These are phyloP conservation scores for Ganoderma lingzhi DNA, from an alignment of 1,284 basidiomycete species.

Conservation along the genomic window DNA sequence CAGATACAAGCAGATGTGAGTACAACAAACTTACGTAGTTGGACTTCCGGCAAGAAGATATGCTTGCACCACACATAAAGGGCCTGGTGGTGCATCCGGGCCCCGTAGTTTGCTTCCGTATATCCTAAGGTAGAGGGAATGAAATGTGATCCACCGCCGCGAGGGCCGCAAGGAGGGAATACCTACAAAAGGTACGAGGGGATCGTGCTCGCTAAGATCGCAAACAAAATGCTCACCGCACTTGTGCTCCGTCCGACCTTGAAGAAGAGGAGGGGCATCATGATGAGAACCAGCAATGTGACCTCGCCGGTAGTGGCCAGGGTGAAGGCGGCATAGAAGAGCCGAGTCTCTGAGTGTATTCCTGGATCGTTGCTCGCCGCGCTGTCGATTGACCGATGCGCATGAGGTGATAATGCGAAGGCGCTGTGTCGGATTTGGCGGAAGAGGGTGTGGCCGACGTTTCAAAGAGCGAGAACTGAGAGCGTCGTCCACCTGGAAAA, in stretches of 20 bases:
- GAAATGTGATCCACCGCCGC: neutral
- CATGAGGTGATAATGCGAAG: neutral
- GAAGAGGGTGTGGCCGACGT: neutral
- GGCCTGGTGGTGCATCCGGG: slow-evolving; percentile 25
- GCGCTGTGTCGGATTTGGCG: neutral
- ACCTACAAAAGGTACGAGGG: slow-evolving; percentile 33
- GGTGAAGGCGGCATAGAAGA: slow-evolving; percentile 32
- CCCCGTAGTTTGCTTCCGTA: slow-evolving; percentile 27
- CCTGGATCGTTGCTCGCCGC: slow-evolving; percentile 27
- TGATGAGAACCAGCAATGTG: slow-evolving; percentile 29
- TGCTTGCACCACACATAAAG: slow-evolving; percentile 34
- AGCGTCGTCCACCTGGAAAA: neutral
- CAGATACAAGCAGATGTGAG: neutral
- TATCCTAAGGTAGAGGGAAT: slow-evolving; percentile 17
- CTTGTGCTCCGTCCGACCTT: slow-evolving; percentile 25
- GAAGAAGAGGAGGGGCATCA: slow-evolving; percentile 26
- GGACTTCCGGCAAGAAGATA: slow-evolving; percentile 32
- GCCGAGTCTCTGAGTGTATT: slow-evolving; percentile 13
- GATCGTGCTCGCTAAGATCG: slow-evolving; percentile 26
- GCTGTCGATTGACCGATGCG: no score
- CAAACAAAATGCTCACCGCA: slow-evolving; percentile 30
- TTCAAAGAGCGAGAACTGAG: neutral
- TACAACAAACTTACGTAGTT: slow-evolving; percentile 28
- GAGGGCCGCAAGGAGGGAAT: neutral
- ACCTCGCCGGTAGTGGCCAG: slow-evolving; percentile 34